phyloP scores from a whole-genome alignment of 116 monocot genomes.

The Posidonia oceanica region DNA sequence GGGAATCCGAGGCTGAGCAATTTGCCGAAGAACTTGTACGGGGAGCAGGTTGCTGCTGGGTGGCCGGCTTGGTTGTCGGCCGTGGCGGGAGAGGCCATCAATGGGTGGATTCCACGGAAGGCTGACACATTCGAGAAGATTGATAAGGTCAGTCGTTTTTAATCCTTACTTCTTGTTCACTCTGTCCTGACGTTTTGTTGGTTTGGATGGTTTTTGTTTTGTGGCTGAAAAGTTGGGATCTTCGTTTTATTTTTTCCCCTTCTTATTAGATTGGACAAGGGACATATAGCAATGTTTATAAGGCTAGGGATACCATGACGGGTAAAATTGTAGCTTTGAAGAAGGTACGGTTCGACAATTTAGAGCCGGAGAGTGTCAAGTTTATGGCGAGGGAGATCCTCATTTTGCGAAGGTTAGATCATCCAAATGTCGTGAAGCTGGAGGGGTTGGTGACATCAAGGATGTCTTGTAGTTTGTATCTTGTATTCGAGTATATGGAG shows the following conservation, averaged over 20 bases:
- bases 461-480: constrained; percentile 80
- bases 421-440: constrained; percentile 71
- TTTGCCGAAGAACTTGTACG: constrained; percentile 7
- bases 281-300: constrained; percentile 87
- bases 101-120: constrained; percentile 14
- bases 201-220: not conserved
- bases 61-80: constrained; percentile 20
- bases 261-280: constrained; percentile 65
- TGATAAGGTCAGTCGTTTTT: constrained; percentile 5
- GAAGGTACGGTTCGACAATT: constrained; percentile 80
- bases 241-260: not conserved
- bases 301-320: constrained; percentile 53
- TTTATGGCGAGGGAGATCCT: constrained; percentile 91
- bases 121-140: constrained; percentile 18
- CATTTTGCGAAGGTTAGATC: constrained; percentile 58
- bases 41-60: constrained; percentile 21
- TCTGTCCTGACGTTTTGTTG: not conserved
- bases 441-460: constrained; percentile 74
- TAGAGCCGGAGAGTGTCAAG: constrained; percentile 78
- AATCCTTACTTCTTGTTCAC: no score
- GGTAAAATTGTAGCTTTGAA: constrained; percentile 82
- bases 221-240: not conserved
- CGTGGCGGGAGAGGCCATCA: constrained; percentile 25
- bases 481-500: constrained; percentile 90
- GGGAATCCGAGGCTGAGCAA: constrained; percentile 13